Evolutionary conservation across 139 green algal genomes (phyloP), one percentile per base, ranked within the genome.

Genomic region (Marvania coccoides): DNA sequence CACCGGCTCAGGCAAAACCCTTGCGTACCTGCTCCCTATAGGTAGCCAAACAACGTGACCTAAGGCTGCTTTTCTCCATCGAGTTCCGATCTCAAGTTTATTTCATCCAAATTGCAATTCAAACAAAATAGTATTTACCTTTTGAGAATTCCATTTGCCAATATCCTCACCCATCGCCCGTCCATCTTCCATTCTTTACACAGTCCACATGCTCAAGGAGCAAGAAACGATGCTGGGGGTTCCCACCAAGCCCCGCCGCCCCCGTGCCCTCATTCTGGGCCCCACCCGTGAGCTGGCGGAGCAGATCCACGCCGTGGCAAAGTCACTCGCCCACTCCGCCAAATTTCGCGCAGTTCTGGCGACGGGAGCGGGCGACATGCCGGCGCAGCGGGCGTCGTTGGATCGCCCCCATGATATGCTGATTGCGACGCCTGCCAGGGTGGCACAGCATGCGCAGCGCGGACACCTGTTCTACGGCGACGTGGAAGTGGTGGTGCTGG

Each of bases 1-100:
- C 70, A 98, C 92, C 12, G 92, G 92, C 13, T 91, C 77, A 13
- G 92, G 92, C 38, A 98, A 98, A 66, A 98, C 92, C 0, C 76
- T 98, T 10, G 89, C 89, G 0, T 98, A 98, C 80, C 85, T 97
- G n/a, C 80, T 97, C 36, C 91, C 91, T 2, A 45, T 98, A 33
- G 85, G 95, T 65, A 63, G 60, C 58, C 36, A 23, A n/a, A n/a
- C n/a, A n/a, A n/a, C 53, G n/a, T n/a, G n/a, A n/a, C n/a, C n/a
- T n/a, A n/a, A n/a, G n/a, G n/a, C n/a, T n/a, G n/a, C n/a, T n/a
- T n/a, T n/a, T n/a, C n/a, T n/a, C n/a, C n/a, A n/a, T n/a, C n/a
- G n/a, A n/a, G n/a, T n/a, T n/a, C n/a, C n/a, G n/a, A n/a, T n/a
- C n/a, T n/a, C n/a, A n/a, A n/a, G n/a, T n/a, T n/a, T n/a, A n/a